A percentile compares a stretch with the other conserved stretches of the same genome.
phyloP scores from a whole-genome alignment of 1,284 basidiomycete species.

The Ceratobasidium sp. region DNA sequence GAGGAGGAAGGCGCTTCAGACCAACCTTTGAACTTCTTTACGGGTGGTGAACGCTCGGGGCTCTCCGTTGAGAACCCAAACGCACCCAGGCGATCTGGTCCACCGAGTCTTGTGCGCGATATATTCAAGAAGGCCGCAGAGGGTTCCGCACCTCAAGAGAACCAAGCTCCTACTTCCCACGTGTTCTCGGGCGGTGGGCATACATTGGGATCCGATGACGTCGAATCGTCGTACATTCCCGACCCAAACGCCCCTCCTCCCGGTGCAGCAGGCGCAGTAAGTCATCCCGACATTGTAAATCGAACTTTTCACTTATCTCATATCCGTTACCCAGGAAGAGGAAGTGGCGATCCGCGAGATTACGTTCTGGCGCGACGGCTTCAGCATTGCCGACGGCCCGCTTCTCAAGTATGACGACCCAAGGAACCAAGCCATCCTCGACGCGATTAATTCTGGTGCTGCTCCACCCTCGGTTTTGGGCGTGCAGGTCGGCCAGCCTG shows the following conservation, averaged over 20 bases:
- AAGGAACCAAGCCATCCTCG: constrained; percentile 77
- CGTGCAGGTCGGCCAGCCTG: constrained; percentile 83
- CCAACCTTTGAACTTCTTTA: constrained; percentile 77
- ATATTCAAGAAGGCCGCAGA: constrained; percentile 86
- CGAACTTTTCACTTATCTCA: constrained; percentile 25
- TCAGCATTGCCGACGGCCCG: constrained; percentile 92
- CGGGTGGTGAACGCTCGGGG: constrained; percentile 80
- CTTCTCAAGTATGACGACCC: constrained; percentile 90
- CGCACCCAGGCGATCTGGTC: constrained; percentile 66
- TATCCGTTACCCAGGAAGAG: constrained; percentile 60
- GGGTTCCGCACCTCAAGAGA: constrained; percentile 59
- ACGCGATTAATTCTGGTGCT: constrained; percentile 85
- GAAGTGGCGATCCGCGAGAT: constrained; percentile 80
- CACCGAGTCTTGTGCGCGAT: constrained; percentile 77
- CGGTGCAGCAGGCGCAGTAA: constrained; percentile 43
- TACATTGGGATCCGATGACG: constrained; percentile 88
- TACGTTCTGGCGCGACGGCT: constrained; percentile 96
- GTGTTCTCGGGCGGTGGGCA: constrained; percentile 81
- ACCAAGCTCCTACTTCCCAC: constrained; percentile 51
- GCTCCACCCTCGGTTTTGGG: constrained; percentile 85
- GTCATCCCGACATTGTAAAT: constrained; percentile 10
- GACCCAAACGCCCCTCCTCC: constrained; percentile 66
- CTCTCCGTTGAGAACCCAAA: constrained; percentile 91
- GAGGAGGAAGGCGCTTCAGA: constrained; percentile 59
- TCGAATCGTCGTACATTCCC: constrained; percentile 78